Percentiles rank a stretch among this genome's conserved stretches.
phyloP scores from a whole-genome alignment of 1,284 basidiomycete genomes.

The Acaromyces ingoldii region DNA sequence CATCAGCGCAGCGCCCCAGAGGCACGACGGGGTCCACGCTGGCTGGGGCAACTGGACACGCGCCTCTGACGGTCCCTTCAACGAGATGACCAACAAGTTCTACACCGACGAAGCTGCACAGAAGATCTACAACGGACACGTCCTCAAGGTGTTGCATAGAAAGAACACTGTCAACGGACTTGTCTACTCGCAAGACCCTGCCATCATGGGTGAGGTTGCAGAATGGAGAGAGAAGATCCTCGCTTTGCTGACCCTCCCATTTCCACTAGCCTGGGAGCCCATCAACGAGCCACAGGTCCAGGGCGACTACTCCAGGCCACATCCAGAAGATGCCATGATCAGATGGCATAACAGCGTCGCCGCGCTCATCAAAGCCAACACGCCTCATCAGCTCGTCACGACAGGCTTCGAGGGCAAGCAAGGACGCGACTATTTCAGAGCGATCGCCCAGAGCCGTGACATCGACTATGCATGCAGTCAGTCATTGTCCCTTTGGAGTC shows the following conservation, averaged over 20 bases:
- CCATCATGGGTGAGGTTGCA: conserved; percentile 19
- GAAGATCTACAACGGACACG: conserved; percentile 13
- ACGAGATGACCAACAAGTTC: conserved; percentile 17
- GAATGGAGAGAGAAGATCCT: too few relatives aligned
- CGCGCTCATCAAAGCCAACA: conserved; percentile 21
- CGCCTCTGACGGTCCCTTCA: background rate
- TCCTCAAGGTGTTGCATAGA: conserved; percentile 22
- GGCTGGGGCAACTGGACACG: conserved; percentile 30
- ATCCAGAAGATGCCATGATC: conserved; percentile 9
- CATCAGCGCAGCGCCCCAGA: conserved; percentile 17
- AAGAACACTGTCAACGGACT: conserved; percentile 30
- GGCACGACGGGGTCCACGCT: conserved; percentile 10
- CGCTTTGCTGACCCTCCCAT: too few relatives aligned
- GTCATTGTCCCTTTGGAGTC: background rate
- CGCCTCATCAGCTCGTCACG: conserved; percentile 29
- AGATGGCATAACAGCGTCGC: conserved; percentile 23
- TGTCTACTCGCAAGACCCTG: conserved; percentile 28
- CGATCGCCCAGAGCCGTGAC: conserved; percentile 15
- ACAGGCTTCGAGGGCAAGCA: conserved; percentile 35
- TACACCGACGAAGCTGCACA: conserved; percentile 20
- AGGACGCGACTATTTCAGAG: conserved; percentile 31
- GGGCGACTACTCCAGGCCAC: background rate
- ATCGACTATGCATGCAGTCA: conserved; percentile 26
- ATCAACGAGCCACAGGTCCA: conserved; percentile 30
- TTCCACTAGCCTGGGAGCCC: conserved; percentile 33